A percentile compares a stretch with the other conserved stretches of the same genome.
These are phyloP conservation scores for Lentinula sp. DNA, from an alignment of 768 basidiomycete species.

Conservation along the genomic window DNA sequence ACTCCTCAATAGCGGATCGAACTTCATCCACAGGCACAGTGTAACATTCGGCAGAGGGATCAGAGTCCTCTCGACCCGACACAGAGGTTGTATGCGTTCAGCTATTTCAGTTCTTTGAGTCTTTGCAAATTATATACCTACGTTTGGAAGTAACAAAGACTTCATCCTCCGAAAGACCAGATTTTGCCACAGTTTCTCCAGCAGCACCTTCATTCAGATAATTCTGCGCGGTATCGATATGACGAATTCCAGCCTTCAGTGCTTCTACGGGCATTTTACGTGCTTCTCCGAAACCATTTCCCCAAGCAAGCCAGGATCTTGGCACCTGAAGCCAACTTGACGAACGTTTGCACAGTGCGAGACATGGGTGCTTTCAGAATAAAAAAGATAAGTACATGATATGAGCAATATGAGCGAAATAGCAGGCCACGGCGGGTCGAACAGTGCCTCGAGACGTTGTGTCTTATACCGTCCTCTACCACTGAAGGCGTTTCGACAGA, in stretches of 20 bases:
- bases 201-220: constrained; percentile 41
- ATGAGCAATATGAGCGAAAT: not conserved
- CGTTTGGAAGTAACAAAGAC: constrained; percentile 48
- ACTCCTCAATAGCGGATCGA: constrained; percentile 33
- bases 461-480: no score
- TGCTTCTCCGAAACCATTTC: constrained; percentile 35
- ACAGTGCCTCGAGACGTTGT: no score
- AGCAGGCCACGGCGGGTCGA: not conserved
- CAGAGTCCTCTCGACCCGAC: constrained; percentile 12
- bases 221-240: constrained; percentile 38
- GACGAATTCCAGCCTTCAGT: constrained; percentile 31
- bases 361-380: not conserved
- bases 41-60: constrained; percentile 9
- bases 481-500: no score
- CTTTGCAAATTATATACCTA: not conserved
- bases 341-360: not conserved
- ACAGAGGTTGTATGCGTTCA: not conserved
- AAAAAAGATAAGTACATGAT: not conserved
- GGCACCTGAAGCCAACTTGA: constrained; percentile 17
- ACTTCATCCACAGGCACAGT: constrained; percentile 26
- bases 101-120: not conserved
- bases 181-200: constrained; percentile 28
- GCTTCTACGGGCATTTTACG: constrained; percentile 23
- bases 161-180: constrained; percentile 26
- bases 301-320: constrained; percentile 41